Percentiles rank a stretch among this genome's conserved stretches.
Conservation (phyloP, 2,329 filamentous ascomycete species). For the Moelleriella libera region DNA sequence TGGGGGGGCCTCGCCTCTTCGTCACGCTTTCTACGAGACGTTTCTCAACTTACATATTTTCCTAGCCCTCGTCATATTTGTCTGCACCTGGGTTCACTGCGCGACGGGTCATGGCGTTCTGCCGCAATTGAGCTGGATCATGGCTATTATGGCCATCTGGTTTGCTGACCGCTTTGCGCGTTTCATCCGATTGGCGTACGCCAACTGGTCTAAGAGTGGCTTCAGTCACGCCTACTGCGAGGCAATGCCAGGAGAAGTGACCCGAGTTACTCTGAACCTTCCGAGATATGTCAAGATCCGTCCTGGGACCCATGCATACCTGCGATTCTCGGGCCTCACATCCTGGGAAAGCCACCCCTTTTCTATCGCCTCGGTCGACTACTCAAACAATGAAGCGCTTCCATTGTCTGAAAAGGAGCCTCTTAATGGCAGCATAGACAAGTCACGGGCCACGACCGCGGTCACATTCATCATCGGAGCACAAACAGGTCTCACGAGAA, state of each 20-base stretch:
- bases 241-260: constrained; percentile 53
- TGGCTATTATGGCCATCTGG: constrained; percentile 67
- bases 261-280: constrained; percentile 55
- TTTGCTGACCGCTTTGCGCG: constrained; percentile 53
- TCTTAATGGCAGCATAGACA: constrained; percentile 22
- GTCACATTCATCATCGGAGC: constrained; percentile 79
- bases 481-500: constrained; percentile 76
- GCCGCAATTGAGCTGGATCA: constrained; percentile 60
- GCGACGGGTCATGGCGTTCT: constrained; percentile 50
- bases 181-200: constrained; percentile 47
- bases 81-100: constrained; percentile 68
- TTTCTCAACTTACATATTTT: constrained; percentile 81
- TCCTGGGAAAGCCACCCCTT: constrained; percentile 67
- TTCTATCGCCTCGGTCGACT: constrained; percentile 61
- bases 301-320: constrained; percentile 62
- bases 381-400: constrained; percentile 26
- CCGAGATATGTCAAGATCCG: constrained; percentile 51
- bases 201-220: constrained; percentile 46
- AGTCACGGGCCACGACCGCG: constrained; percentile 27
- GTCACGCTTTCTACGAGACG: constrained; percentile 94
- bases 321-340: constrained; percentile 53
- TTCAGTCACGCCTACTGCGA: constrained; percentile 54
- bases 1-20: constrained; percentile 61
- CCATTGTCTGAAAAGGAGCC: constrained; percentile 27
- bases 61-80: constrained; percentile 52